Evolutionary conservation across 2,329 filamentous ascomycete genomes (phyloP), one percentile per base, ranked within the genome.

Genomic region (Talaromyces sp.): DNA sequence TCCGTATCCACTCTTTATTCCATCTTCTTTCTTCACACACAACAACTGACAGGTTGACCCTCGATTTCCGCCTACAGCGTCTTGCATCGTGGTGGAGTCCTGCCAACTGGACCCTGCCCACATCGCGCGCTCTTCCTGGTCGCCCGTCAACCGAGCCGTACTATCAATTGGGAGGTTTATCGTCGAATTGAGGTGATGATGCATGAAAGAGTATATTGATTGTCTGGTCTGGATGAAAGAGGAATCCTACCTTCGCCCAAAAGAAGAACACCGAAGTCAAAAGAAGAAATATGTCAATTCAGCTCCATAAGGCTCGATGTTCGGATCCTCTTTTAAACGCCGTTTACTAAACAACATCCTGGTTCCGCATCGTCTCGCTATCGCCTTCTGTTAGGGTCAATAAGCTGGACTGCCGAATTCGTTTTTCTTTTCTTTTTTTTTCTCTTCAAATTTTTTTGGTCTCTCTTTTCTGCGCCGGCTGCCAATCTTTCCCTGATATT

Each of bases 51-150:
- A 56, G n/a, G 6, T 54, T 34, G 29, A 22, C 51, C 29, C 29
- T 40, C 36, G 49, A 27, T 58, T 63, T 63, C 61, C 61, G n/a
- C 61, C 61, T 63, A 63, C 51, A 63, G 61, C 61, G 66, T 68
- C 67, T 64, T 70, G 69, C 58, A 61, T 65, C 25, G 34, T 19
- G 68, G 70, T 72, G 69, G 70, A 68, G 69, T 68, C 66, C 68
- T 72, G 69, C 70, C 71, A 71, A 67, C 68, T 70, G 65, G 68
- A 49, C 69, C 36, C 67, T 69, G 67, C 65, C 70, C 69, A 70
- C 70, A 60, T 64, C 63, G 63, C 59, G 53, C 64, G 36, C 45
- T 45, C 54, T 63, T 47, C 34, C 49, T 69, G 68, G 69, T 66
- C 58, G 63, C 62, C 49, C 60, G 67, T 58, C 64, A 40, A 66